These are phyloP conservation scores for Volutella citrinella DNA, from an alignment of 2,329 filamentous ascomycete genomes.

Conservation along the genomic window DNA sequence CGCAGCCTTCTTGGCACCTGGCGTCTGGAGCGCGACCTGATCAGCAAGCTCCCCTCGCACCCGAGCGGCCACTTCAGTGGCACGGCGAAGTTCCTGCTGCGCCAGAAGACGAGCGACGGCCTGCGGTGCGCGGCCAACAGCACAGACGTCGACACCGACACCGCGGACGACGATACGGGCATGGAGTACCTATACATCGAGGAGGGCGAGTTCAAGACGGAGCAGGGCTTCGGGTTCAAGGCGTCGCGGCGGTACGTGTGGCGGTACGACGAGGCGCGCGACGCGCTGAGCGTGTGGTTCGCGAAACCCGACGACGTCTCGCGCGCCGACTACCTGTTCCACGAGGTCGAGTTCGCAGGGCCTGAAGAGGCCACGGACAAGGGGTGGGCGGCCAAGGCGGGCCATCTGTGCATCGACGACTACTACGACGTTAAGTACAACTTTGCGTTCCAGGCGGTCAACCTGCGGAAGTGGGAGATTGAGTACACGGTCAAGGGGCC, in stretches of 20 bases:
- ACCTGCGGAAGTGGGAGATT: slow-evolving; percentile 56
- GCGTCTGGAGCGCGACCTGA: slow-evolving; percentile 58
- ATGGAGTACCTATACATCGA: slow-evolving; percentile 68
- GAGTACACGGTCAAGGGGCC: slow-evolving; percentile 67
- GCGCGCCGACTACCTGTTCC: slow-evolving; percentile 71
- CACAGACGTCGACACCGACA: background rate
- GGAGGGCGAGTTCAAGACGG: slow-evolving; percentile 61
- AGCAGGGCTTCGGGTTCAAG: slow-evolving; percentile 53
- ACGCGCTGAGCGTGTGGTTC: slow-evolving; percentile 71
- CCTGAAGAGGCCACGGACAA: slow-evolving; percentile 30
- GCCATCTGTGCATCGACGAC: slow-evolving; percentile 69
- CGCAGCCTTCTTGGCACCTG: slow-evolving; percentile 68
- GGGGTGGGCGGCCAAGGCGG: slow-evolving; percentile 62
- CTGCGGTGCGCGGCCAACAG: slow-evolving; percentile 31
- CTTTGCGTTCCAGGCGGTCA: slow-evolving; percentile 60
- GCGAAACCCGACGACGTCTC: slow-evolving; percentile 59
- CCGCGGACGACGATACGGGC: slow-evolving; percentile 31
- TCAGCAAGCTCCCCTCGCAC: slow-evolving; percentile 52
- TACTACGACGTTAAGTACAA: slow-evolving; percentile 69
- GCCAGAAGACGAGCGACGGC: slow-evolving; percentile 55
- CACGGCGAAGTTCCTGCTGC: slow-evolving; percentile 61
- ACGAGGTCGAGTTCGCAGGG: slow-evolving; percentile 62
- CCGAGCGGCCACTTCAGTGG: slow-evolving; percentile 65
- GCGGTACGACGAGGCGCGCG: slow-evolving; percentile 60
- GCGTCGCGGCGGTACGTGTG: slow-evolving; percentile 69